phyloP scores from a whole-genome alignment of 495 filamentous ascomycete genomes.

The Penicillium taxi region DNA sequence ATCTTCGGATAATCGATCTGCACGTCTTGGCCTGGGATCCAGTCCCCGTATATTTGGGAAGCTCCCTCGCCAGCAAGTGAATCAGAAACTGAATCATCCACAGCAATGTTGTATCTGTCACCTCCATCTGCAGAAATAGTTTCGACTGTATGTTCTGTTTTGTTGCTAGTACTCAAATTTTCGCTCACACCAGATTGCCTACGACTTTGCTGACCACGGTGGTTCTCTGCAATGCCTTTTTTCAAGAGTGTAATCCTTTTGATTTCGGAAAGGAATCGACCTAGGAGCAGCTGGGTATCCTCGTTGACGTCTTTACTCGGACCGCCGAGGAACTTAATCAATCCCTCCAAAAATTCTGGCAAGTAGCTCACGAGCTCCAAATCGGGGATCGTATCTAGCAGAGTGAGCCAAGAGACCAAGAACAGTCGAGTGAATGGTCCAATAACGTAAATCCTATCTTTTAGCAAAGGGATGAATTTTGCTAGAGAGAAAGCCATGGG shows the following conservation, averaged over 20 bases:
- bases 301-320: slow-evolving; percentile 88
- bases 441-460: slow-evolving; percentile 85
- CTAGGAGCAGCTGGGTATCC: slow-evolving; percentile 81
- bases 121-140: slow-evolving; percentile 18
- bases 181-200: slow-evolving; percentile 61
- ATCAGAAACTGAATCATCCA: slow-evolving; percentile 53
- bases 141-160: slow-evolving; percentile 40
- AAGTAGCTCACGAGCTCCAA: slow-evolving; percentile 89
- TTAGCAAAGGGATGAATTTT: slow-evolving; percentile 84
- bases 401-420: slow-evolving; percentile 88
- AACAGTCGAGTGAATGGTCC: slow-evolving; percentile 94
- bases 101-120: slow-evolving; percentile 38
- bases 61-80: slow-evolving; percentile 54
- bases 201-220: slow-evolving; percentile 58
- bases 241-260: slow-evolving; percentile 89
- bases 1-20: slow-evolving; percentile 89
- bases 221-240: slow-evolving; percentile 83
- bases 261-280: slow-evolving; percentile 88
- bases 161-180: slow-evolving; percentile 41
- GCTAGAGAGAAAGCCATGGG: slow-evolving; percentile 90
- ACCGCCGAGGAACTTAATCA: slow-evolving; percentile 89
- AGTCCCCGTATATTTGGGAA: slow-evolving; percentile 71
- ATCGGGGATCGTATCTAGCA: slow-evolving; percentile 95
- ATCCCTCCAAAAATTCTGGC: slow-evolving; percentile 82
- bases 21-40: slow-evolving; percentile 95